Evolutionary conservation across 352 stramenopile genomes (phyloP).

Genomic region (Hyaloperonospora brassicae): DNA sequence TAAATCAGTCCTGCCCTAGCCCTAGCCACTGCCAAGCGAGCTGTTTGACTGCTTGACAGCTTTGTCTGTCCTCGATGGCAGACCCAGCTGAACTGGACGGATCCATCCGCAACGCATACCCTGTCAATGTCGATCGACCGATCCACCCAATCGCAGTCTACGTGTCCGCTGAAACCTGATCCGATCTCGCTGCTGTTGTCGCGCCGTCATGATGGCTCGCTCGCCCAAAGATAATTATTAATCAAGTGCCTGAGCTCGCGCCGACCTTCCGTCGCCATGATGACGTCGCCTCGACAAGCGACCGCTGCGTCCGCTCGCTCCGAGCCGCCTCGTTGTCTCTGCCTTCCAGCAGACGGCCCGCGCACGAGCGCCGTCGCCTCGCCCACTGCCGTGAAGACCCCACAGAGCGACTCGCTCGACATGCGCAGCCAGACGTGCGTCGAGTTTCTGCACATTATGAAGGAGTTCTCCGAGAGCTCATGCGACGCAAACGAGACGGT

Average conservation of each 20-base stretch:
- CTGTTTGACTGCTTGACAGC: conserved; percentile 18
- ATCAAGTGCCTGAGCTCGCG: conserved; percentile 12
- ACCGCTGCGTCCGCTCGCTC: conserved; percentile 9
- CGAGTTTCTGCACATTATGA: conserved; percentile 71
- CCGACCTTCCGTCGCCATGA: conserved; percentile 23
- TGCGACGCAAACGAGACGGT: conserved; percentile 56
- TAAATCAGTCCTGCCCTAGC: conserved; percentile 25
- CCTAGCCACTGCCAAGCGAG: conserved; percentile 16
- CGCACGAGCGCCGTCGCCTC: too few species aligned
- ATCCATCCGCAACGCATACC: conserved; percentile 1
- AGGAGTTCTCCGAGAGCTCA: conserved; percentile 59
- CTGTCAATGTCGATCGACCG: neutral
- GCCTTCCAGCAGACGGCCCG: neutral
- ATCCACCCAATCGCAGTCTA: neutral
- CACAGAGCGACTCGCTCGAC: conserved; percentile 10
- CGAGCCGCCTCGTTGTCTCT: conserved; percentile 9
- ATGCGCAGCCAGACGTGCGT: conserved; percentile 51
- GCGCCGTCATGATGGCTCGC: conserved; percentile 22
- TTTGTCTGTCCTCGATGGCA: conserved; percentile 10
- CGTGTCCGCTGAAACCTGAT: conserved; percentile 2
- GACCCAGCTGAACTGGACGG: conserved; percentile 22
- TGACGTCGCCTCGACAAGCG: conserved; percentile 30
- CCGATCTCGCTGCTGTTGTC: conserved; percentile 20
- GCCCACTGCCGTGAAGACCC: too few species aligned
- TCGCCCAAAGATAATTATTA: conserved; percentile 31